Evolutionary conservation across 1,139 yeast genomes (phyloP), one percentile per base, ranked within the genome.

Genomic region (Komagataea norvegica): DNA sequence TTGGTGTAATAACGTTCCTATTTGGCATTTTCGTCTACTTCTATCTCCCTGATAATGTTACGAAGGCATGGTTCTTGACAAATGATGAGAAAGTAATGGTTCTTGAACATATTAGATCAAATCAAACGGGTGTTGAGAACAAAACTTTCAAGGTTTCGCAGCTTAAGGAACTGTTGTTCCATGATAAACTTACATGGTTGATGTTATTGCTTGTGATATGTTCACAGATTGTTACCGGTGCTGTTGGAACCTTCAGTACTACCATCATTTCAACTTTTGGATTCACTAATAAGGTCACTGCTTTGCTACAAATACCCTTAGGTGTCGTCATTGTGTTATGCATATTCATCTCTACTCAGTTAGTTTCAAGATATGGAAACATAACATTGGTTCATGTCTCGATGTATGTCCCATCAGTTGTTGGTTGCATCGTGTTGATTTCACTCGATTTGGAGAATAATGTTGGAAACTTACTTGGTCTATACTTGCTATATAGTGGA

Each of bases 281-380:
- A 2, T 56, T 68, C 24, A 18, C 30, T 13, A 62, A 61, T 42
- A 55, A 72, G 25, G 63, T 62, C 27, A 64, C 77, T 3, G 70
- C 75, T 1, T 52, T 73, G 30, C 72, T 74, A 7, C 67, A 76
- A 6, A 70, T 72, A 30, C 77, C 74, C 6, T 57, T 66, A 20
- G 69, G 72, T 29, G 68, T 68, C 0, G 69, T 60, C 36, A 60
- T 67, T 2, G 56, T 60, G 2, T 45, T 56, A 4, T 60, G 66
- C 55, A 55, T 65, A 8, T 28, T 60, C 9, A 45, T 58, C 7
- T 65, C 70, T 2, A 51, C 60, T 14, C 41, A 52, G 38, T 32
- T 55, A 58, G 11, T 65, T 19, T 33, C 47, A 4, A 30, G 26
- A 19, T 37, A 25, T 21, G 48, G 48, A 2, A 24, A 43, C n/a